Conservation (phyloP, 495 filamentous ascomycete species). For the Cercophora sp. region DNA sequence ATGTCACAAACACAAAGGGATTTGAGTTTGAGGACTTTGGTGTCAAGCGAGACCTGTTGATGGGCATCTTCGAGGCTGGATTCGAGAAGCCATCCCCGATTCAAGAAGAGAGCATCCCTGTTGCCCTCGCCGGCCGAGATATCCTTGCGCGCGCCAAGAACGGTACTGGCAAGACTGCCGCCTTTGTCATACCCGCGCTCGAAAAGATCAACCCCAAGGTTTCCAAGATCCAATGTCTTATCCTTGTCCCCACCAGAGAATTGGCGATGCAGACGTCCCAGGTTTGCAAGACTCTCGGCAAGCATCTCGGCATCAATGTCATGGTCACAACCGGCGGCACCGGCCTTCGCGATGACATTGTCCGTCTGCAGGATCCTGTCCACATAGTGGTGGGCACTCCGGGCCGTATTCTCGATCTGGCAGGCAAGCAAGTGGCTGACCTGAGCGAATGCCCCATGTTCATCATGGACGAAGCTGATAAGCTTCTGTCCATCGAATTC, state of each 20-base stretch:
- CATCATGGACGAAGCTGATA: constrained; percentile 99
- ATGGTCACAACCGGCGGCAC: constrained; percentile 99
- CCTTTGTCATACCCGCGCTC: constrained; percentile 93
- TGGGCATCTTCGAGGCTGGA: constrained; percentile 98
- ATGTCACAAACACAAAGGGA: constrained; percentile 96
- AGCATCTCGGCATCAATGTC: constrained; percentile 94
- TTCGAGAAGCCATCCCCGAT: constrained; percentile 99
- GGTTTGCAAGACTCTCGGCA: constrained; percentile 96
- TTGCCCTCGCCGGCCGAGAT: constrained; percentile 90
- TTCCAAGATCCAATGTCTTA: constrained; percentile 90
- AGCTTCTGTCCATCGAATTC: constrained; percentile 92
- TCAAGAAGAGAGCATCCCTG: constrained; percentile 97
- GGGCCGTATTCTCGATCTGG: constrained; percentile 89
- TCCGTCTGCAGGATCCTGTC: constrained; percentile 87
- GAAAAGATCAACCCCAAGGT: constrained; percentile 94
- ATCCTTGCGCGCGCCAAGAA: constrained; percentile 97
- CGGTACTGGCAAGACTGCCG: constrained; percentile 96
- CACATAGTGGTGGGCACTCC: constrained; percentile 98
- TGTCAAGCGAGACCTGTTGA: constrained; percentile 89
- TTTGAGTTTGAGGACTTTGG: constrained; percentile 96
- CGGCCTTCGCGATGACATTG: constrained; percentile 91
- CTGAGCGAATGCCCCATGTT: constrained; percentile 95
- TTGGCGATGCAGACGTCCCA: constrained; percentile 98
- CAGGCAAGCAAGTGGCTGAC: constrained; percentile 91
- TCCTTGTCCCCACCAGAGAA: constrained; percentile 94